Conservation (phyloP, 2,329 filamentous ascomycete genomes). For the Emergomyces orientalis region DNA sequence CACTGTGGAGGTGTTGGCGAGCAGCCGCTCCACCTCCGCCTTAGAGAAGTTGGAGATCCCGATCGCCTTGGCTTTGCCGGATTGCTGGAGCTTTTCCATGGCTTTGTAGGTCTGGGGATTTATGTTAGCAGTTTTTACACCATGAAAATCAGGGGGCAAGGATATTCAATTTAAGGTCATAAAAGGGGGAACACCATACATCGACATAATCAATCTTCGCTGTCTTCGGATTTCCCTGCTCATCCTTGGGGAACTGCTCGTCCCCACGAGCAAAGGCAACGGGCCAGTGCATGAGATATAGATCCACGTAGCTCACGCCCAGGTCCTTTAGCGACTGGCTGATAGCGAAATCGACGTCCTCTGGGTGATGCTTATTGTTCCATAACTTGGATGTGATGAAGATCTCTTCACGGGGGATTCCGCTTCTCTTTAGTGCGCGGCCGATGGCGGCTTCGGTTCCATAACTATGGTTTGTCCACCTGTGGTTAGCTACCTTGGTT, state of each 20-base stretch:
- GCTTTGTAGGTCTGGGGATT: constrained; percentile 49
- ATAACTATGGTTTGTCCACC: constrained; percentile 36
- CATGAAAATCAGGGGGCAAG: too few species aligned
- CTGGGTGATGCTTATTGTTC: constrained; percentile 54
- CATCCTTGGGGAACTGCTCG: constrained; percentile 39
- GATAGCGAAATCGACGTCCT: constrained; percentile 54
- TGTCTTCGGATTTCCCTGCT: constrained; percentile 34
- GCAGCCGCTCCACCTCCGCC: constrained; percentile 13
- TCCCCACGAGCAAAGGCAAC: constrained; percentile 44
- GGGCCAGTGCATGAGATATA: constrained; percentile 62
- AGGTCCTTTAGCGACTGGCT: constrained; percentile 54
- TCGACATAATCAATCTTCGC: constrained; percentile 43
- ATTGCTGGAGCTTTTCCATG: constrained; percentile 49
- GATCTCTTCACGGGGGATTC: constrained; percentile 54
- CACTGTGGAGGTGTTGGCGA: constrained; percentile 28
- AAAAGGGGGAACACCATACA: constrained; percentile 20
- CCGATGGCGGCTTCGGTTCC: constrained; percentile 59
- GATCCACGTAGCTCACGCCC: constrained; percentile 57
- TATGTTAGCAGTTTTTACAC: background rate
- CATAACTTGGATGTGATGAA: constrained; percentile 61
- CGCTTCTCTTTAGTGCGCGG: constrained; percentile 52
- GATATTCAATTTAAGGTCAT: background rate
- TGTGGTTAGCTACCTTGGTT: background rate
- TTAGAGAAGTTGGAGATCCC: constrained; percentile 43
- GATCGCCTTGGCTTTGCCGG: constrained; percentile 56